Evolutionary conservation across 2,329 filamentous ascomycete genomes (phyloP).

Genomic region (Venturia asperata): DNA sequence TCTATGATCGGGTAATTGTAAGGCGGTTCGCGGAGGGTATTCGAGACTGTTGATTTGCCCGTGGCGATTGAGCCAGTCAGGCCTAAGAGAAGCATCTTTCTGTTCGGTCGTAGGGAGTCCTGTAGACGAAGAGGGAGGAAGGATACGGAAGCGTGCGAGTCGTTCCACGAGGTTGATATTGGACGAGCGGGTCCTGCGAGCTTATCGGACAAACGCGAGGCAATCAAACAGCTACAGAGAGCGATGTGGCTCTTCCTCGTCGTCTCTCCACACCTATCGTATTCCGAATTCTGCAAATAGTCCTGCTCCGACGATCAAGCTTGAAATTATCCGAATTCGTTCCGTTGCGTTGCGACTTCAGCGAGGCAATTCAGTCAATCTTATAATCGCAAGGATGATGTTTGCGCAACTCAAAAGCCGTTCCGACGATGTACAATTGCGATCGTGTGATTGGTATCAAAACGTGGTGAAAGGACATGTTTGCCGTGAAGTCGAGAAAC

Average conservation of each 20-base stretch:
- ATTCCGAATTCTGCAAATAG: no score
- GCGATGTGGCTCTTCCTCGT: no score
- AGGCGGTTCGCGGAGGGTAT: conserved; percentile 68
- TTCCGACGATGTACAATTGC: neutral
- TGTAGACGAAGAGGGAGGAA: neutral
- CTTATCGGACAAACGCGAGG: no score
- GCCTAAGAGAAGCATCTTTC: conserved; percentile 80
- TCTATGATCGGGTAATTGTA: conserved; percentile 89
- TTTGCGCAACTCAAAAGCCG: neutral
- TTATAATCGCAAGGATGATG: neutral
- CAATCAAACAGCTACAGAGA: no score
- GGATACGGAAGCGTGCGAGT: no score
- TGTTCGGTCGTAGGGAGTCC: neutral
- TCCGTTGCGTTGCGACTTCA: neutral
- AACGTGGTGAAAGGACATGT: neutral
- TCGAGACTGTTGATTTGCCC: conserved; percentile 92
- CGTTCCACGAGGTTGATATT: no score
- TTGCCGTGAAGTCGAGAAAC: neutral
- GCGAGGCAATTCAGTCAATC: no score
- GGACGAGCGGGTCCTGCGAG: no score
- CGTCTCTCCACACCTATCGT: no score
- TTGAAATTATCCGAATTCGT: no score
- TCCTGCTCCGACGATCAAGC: no score
- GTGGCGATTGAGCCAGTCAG: conserved; percentile 96
- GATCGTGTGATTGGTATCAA: neutral